Evolutionary conservation across 192 early-diverging fungal genomes (phyloP).

Genomic region (Linnemannia schmuckeri): DNA sequence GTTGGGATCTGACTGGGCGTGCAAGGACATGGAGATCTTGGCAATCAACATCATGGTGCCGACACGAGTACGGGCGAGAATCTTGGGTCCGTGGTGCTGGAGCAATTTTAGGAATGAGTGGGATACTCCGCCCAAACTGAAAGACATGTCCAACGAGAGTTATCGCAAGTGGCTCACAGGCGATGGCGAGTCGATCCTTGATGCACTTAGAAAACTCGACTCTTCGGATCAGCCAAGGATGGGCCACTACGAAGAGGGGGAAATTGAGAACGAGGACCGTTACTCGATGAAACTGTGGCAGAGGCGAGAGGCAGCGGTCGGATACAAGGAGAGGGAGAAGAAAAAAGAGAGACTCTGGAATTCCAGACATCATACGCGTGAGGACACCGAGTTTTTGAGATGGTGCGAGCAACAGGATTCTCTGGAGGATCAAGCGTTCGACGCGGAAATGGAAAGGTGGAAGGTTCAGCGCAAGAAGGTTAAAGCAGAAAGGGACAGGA

Average conservation of each 20-base stretch:
- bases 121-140: background rate
- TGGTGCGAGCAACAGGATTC: too few species aligned
- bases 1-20: constrained; percentile 19
- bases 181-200: background rate
- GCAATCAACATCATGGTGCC: constrained; percentile 1
- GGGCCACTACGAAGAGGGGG: background rate
- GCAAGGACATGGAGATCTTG: background rate
- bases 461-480: too few species aligned
- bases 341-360: background rate
- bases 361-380: background rate
- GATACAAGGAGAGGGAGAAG: background rate
- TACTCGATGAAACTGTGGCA: background rate
- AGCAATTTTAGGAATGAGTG: background rate
- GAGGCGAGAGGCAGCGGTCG: too few species aligned
- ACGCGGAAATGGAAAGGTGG: too few species aligned
- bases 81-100: background rate
- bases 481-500: too few species aligned
- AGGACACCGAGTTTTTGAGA: too few species aligned
- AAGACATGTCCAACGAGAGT: too few species aligned
- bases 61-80: background rate
- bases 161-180: too few species aligned
- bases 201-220: background rate
- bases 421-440: too few species aligned
- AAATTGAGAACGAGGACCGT: background rate
- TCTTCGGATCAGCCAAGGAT: background rate